Base-by-base conservation (phyloP, 352 stramenopile species). In the Salisapilia sapeloensis region DNA sequence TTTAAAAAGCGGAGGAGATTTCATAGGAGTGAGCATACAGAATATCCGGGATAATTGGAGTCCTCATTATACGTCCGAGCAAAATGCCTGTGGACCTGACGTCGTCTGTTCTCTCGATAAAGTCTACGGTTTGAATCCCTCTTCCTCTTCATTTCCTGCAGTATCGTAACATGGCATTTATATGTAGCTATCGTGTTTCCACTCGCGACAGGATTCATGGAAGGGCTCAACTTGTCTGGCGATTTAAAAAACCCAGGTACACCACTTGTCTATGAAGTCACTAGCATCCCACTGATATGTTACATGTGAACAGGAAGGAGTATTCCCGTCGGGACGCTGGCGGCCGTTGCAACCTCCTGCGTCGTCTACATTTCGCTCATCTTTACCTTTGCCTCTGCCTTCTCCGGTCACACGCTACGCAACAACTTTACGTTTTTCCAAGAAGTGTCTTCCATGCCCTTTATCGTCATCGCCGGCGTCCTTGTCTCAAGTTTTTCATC, bases 391-490 rank as follows among this genome's bases (percentile, higher is more conserved):
- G 67, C 55, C 0, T 39, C 50, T 0, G 51, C 53, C 4, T 83
- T 85, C 38, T 46, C 60, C 0, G 60, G 70, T 11, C 28, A 47
- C 15, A 72, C 63, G 24, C 52, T 89, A 21, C 50, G 54, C 2
- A 78, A 39, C 34, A 80, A 83, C 56, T 72, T 76, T 25, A 78
- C 63, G 6, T 75, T 89, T 16, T 83, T 87, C 37, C 67, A 81
- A 35, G 63, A 87, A 32, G 58, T 77, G 2, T 59, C 53, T 4
- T 38, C 40, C 5, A 70, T 57, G 31, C 53, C 53, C 15, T 57
- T 60, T 17, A 37, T 87, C 10, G 57, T 80, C 14, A 72, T 85
- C 29, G 42, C 47, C 6, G 72, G 72, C 17, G 48, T 89, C 7
- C 46, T 78, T 9, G 58, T 82, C 21, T 77, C 65, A 13, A 70